These are phyloP conservation scores for Cytidiella melzeri DNA, from an alignment of 768 basidiomycete genomes.

Conservation along the genomic window DNA sequence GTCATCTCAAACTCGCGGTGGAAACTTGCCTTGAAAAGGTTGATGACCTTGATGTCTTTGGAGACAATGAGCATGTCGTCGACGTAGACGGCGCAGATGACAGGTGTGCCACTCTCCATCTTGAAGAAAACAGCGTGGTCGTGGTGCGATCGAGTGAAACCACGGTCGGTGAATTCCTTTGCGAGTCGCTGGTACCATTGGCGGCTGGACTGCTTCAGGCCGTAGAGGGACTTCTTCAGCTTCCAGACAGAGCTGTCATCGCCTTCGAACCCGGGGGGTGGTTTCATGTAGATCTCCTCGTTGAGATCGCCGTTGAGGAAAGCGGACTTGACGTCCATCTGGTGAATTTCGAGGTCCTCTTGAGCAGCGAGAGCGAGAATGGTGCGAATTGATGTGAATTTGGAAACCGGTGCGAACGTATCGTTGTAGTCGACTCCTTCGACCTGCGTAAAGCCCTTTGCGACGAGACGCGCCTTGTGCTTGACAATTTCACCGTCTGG, in stretches of 20 bases:
- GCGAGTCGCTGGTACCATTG: conserved; percentile 1
- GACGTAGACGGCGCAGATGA: conserved; percentile 1
- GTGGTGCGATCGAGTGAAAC: background rate
- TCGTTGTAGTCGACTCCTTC: conserved; percentile 21
- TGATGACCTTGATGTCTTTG: background rate
- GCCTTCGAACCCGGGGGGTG: conserved; percentile 3
- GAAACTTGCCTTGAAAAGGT: background rate
- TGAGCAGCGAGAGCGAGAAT: conserved; percentile 24
- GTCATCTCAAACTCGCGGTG: conserved; percentile 6
- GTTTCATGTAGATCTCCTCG: conserved; percentile 12
- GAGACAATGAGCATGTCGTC: background rate
- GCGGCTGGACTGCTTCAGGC: conserved; percentile 11
- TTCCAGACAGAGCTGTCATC: background rate
- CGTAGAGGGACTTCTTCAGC: conserved; percentile 1
- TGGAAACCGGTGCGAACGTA: conserved; percentile 25
- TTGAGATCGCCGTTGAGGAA: conserved; percentile 20
- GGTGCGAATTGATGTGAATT: conserved; percentile 20
- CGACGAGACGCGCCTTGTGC: conserved; percentile 10
- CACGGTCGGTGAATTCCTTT: background rate
- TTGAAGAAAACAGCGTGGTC: conserved; percentile 11
- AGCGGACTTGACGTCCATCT: conserved; percentile 29
- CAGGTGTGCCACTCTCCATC: background rate
- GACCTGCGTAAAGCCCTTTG: conserved; percentile 27
- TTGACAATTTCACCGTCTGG: background rate
- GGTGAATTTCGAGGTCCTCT: conserved; percentile 21